These are phyloP conservation scores for Bipolaris victoriae DNA, from an alignment of 2,329 filamentous ascomycete genomes.

Conservation along the genomic window DNA sequence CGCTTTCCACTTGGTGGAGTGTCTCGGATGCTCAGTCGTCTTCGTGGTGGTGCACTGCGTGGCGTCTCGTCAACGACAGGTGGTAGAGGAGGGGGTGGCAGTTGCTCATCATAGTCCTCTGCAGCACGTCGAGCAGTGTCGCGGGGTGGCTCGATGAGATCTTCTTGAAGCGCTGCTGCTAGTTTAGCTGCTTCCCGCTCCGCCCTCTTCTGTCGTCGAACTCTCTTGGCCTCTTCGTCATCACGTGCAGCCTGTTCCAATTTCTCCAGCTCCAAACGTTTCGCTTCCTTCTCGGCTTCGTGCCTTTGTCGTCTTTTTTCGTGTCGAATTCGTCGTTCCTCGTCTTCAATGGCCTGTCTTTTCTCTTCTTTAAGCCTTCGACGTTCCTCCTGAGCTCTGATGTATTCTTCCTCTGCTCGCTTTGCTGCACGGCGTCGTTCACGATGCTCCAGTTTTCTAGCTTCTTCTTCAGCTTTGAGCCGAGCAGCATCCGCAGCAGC, in stretches of 20 bases:
- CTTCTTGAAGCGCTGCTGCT: conserved; percentile 16
- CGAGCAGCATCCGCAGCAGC: conserved; percentile 36
- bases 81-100: conserved; percentile 17
- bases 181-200: conserved; percentile 37
- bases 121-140: conserved; percentile 36
- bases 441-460: conserved; percentile 30
- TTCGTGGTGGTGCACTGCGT: conserved; percentile 27
- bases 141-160: conserved; percentile 21
- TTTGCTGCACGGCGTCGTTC: conserved; percentile 38
- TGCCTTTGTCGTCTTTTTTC: conserved; percentile 33
- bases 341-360: conserved; percentile 28
- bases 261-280: conserved; percentile 21
- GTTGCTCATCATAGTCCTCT: conserved; percentile 23
- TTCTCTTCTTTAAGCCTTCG: conserved; percentile 29
- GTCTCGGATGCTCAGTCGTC: conserved; percentile 38
- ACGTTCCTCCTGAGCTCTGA: conserved; percentile 30
- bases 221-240: conserved; percentile 33
- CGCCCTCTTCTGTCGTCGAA: conserved; percentile 34
- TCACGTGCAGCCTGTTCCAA: conserved; percentile 24
- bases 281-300: conserved; percentile 37
- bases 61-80: conserved; percentile 30
- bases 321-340: conserved; percentile 37
- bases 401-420: conserved; percentile 30
- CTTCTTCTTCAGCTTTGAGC: conserved; percentile 33
- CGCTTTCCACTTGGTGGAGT: conserved; percentile 33